Evolutionary conservation across 2,329 filamentous ascomycete species (phyloP), one percentile per base, ranked within the genome.

Genomic region (Aspergillus sp.): DNA sequence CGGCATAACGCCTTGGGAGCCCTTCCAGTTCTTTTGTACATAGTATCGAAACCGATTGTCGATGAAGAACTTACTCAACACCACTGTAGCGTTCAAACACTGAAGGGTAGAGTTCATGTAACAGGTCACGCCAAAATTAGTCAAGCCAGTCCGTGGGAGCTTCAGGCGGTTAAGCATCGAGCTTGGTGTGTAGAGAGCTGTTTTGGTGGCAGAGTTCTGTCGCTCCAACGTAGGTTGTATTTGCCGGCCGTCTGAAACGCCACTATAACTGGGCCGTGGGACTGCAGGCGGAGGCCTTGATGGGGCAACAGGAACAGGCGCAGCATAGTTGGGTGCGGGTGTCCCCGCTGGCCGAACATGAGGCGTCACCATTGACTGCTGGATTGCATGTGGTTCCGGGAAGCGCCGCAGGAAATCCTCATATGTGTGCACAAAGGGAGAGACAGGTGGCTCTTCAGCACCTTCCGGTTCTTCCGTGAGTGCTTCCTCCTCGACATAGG

Each of bases 101-200:
- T 98, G 94, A 25, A 98, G 81, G 0, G 89, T 88, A n/a, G 91
- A 89, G 75, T 96, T 97, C 82, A 95, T 92, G 72, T 96, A 97
- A 73, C 94, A 97, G 65, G 90, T 93, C 50, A 90, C 88, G 1
- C 87, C 86, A 42, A 92, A 90, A 68, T 97, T 97, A 60, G 87
- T 80, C 11, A 97, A 82, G 0, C 94, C 93, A 10, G 91, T 90
- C 38, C 81, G 80, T n/a, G 87, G 84, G 67, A 86, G 80, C 74
- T 78, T 78, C 27, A 81, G 76, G 13, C 77, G 73, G 60, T 78
- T 78, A 52, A 81, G 73, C 50, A 78, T 69, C 44, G 75, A 75
- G 65, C 69, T 75, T 54, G 73, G 71, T 55, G 75, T 70, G 68
- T 81, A 78, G 8, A 82, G 68, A 2, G 79, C 77, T 36, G 78